Evolutionary conservation across 2,329 filamentous ascomycete species (phyloP), one percentile per base, ranked within the genome.

Genomic region (Chrysoporthe deuterocubensis): DNA sequence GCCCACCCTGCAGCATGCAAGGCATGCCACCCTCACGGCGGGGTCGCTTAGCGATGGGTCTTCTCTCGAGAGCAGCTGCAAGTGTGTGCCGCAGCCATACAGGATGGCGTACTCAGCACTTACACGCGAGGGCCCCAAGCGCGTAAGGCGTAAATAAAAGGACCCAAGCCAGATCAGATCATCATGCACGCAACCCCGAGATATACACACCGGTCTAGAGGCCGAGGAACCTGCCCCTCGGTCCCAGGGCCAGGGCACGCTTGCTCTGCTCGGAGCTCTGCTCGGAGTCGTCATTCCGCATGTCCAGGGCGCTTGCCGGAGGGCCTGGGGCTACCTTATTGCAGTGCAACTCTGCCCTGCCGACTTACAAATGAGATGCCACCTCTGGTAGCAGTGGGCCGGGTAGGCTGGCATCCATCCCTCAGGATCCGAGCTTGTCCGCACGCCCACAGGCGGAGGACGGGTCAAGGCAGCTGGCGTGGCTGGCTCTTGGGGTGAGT

Each of bases 271-370:
- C 26, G 26, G 26, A 26, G 26, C 26, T 26, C 26, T 26, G 37
- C n/a, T 43, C 57, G 57, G 57, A 60, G 57, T 60, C 18, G 37
- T 40, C 32, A 44, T 32, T 60, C 57, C 57, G 57, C 8, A n/a
- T 16, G 40, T 59, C 57, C 37, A 59, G 18, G 21, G 37, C 37
- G n/a, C 32, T 40, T 57, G 18, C 32, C 16, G 34, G 34, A 34
- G 18, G 54, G 37, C 37, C n/a, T 40, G 32, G n/a, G 54, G 34
- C 32, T 54, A 54, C 50, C 26, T 54, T 13, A 54, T 40, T 26
- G 26, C 37, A 54, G 32, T 26, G 26, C 50, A 52, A 21, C 48
- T 3, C 32, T 57, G 54, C 54, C n/a, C 54, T 57, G 54, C 52
- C 52, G 52, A 57, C 32, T 11, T 57, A 26, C 6, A 37, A 34